These are phyloP conservation scores for Neospora caninum DNA, from an alignment of 169 alveolate genomes.

Conservation along the genomic window DNA sequence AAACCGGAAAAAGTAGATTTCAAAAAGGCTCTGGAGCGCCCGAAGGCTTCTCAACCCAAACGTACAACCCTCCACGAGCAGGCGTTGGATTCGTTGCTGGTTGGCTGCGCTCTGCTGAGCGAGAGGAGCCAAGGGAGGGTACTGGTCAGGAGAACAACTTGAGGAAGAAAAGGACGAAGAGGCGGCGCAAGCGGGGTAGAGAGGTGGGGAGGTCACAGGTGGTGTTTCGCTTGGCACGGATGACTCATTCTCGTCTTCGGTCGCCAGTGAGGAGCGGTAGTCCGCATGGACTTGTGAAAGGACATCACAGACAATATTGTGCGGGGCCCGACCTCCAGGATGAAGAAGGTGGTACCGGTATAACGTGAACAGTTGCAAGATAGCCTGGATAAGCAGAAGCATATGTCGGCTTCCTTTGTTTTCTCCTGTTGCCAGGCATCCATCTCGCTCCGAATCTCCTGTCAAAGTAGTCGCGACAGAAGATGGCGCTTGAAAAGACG, in stretches of 20 bases:
- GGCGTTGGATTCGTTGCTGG: not conserved
- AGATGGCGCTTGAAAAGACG: not conserved
- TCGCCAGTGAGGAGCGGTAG: not conserved
- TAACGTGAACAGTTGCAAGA: not conserved
- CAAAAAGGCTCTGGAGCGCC: not conserved
- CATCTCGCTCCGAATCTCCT: not conserved
- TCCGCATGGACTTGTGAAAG: not conserved
- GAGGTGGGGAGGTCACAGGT: not conserved
- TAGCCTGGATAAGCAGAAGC: not conserved
- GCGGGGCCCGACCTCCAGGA: slow-evolving; percentile 9
- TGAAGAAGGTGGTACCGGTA: not conserved
- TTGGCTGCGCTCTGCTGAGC: not conserved
- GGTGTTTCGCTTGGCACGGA: not conserved
- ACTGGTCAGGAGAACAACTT: not conserved
- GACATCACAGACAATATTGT: not conserved
- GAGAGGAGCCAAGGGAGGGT: not conserved
- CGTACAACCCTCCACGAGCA: not conserved
- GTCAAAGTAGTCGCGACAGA: not conserved
- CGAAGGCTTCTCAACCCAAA: not conserved
- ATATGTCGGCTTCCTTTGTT: not conserved
- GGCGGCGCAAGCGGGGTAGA: not conserved
- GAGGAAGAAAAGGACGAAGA: not conserved
- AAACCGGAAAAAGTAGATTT: not conserved
- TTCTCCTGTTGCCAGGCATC: not conserved
- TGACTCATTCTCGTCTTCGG: not conserved